Evolutionary conservation across 495 filamentous ascomycete genomes (phyloP), one percentile per base, ranked within the genome.

Genomic region (Diplogelasinospora grovesii): DNA sequence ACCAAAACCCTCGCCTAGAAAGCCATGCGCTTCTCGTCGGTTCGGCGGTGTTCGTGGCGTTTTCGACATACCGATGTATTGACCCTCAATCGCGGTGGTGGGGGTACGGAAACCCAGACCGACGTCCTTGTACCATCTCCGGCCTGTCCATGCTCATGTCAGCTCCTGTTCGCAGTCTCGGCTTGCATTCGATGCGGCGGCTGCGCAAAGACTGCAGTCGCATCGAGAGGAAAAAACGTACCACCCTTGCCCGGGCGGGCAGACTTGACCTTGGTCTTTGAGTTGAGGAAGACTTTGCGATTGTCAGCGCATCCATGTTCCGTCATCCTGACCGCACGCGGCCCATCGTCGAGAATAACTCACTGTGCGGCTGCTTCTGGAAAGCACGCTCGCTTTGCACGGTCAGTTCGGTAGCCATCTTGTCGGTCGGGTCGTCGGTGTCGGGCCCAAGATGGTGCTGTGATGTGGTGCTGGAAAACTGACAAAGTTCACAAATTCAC

Each of bases 51-150:
- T 11, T 5, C 4, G 22, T 28, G 7, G 38, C 23, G 38, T 41
- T 31, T 31, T 28, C 6, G 35, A 77, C 87, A 74, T 93, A 97
- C 90, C 90, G 69, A 99, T 99, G 76, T 96, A 99, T 66, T 68
- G 82, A 64, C 92, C 92, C 73, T 96, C 89, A 77, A 99, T 97
- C 59, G 92, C 92, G 56, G 77, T 85, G 80, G 86, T 89, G 63
- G 92, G 92, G 64, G 93, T 97, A 70, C 85, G 81, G 82, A 99
- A 97, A 55, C 92, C 92, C 68, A 99, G 74, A 65, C 92, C 92
- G 63, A 99, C 86, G 62, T 99, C 93, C 85, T 99, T 99, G 72
- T 89, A 97, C 89, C 89, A 99, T 88, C 92, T 82, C 60, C 89
- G 81, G 53, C 84, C n/a, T n/a, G n/a, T n/a, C n/a, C n/a, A n/a